phyloP scores from a whole-genome alignment of 2,329 filamentous ascomycete species.

The Zalaria sp. region DNA sequence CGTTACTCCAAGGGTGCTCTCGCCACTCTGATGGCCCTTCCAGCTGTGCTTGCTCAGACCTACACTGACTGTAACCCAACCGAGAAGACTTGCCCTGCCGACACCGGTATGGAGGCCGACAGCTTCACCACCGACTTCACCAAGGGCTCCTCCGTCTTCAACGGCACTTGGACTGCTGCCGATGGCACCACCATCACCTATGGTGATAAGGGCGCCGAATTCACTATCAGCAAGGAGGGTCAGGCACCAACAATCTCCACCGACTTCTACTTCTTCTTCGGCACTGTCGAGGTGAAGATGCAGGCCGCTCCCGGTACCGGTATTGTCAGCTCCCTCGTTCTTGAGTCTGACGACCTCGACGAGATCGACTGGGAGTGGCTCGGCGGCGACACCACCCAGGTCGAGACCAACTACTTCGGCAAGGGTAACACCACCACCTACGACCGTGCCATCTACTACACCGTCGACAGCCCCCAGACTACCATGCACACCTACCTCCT shows the following conservation, averaged over 20 bases:
- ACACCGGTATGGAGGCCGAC: constrained; percentile 53
- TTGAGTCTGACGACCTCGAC: constrained; percentile 69
- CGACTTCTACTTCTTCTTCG: constrained; percentile 76
- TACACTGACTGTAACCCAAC: constrained; percentile 65
- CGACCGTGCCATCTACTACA: constrained; percentile 52
- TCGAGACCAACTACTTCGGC: constrained; percentile 62
- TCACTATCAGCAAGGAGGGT: constrained; percentile 55
- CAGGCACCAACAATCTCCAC: constrained; percentile 68
- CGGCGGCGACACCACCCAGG: constrained; percentile 47
- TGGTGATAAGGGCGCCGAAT: constrained; percentile 48
- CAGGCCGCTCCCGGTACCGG: constrained; percentile 61
- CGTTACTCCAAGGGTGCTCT: constrained; percentile 8
- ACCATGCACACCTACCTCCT: constrained; percentile 56
- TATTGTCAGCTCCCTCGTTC: constrained; percentile 67
- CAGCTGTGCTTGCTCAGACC: constrained; percentile 54
- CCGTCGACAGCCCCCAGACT: constrained; percentile 39
- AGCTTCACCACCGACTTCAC: constrained; percentile 36
- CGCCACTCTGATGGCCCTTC: constrained; percentile 23
- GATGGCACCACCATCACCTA: constrained; percentile 53
- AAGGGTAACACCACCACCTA: constrained; percentile 59
- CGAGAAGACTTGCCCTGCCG: constrained; percentile 52
- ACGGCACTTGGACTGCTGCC: constrained; percentile 43
- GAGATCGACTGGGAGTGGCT: constrained; percentile 81
- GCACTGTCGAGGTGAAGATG: constrained; percentile 61
- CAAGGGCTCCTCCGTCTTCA: constrained; percentile 49